Conservation (phyloP, 106 monocot genomes). For the Cymbidium sinense region DNA sequence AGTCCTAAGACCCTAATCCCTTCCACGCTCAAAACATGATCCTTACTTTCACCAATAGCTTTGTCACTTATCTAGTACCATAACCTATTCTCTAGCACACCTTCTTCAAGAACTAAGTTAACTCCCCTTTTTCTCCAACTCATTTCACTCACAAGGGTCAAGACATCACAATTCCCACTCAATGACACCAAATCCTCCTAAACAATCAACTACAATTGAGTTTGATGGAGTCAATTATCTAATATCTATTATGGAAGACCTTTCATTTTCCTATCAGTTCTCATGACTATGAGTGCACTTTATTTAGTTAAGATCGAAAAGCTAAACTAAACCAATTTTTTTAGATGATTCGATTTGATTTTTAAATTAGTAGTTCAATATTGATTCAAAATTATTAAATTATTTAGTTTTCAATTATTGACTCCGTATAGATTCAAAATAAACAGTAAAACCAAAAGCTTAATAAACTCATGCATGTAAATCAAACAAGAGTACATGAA, state of each 20-base stretch:
- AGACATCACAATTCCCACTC: neutral
- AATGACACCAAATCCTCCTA: neutral
- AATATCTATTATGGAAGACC: neutral
- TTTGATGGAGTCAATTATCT: neutral
- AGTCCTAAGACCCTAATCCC: neutral
- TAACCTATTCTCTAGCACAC: neutral
- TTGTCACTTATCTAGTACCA: neutral
- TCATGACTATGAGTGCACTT: neutral
- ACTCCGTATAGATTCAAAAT: no score
- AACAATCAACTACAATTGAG: neutral
- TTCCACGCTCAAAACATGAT: neutral
- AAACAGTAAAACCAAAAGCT: no score
- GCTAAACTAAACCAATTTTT: no score
- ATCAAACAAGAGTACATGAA: no score
- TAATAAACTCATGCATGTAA: no score
- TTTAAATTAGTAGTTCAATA: no score
- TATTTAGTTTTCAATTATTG: no score
- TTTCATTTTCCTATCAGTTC: neutral
- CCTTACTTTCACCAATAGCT: neutral
- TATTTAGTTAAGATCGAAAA: no score
- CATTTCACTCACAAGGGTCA: neutral
- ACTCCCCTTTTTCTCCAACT: neutral
- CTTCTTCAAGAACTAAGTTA: neutral
- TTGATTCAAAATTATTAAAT: no score
- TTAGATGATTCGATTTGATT: no score